phyloP scores from a whole-genome alignment of 2,329 filamentous ascomycete genomes.

The Penicillium sp. region DNA sequence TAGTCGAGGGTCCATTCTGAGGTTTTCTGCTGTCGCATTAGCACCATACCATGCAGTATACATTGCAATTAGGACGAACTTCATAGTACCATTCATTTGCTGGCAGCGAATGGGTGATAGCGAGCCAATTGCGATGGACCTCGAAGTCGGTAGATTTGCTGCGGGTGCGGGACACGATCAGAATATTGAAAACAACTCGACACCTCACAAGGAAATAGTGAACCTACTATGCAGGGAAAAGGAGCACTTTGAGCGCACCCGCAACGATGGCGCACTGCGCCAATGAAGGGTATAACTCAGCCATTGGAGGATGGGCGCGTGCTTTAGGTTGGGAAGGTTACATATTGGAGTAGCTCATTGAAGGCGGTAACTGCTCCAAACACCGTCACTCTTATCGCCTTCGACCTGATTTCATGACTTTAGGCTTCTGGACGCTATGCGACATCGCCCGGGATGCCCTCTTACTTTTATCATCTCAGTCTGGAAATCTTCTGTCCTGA shows the following conservation, averaged over 20 bases:
- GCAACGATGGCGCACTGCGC: slow-evolving; percentile 83
- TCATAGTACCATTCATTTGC: slow-evolving; percentile 93
- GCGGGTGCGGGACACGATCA: slow-evolving; percentile 44
- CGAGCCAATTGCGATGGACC: slow-evolving; percentile 93
- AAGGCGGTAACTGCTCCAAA: not conserved
- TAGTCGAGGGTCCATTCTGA: slow-evolving; percentile 99
- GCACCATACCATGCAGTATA: not conserved
- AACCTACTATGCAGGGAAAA: not conserved
- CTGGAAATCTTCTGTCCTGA: slow-evolving; percentile 54
- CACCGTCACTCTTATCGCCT: not conserved
- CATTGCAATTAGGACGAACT: slow-evolving; percentile 39
- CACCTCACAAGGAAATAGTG: not conserved
- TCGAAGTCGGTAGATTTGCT: slow-evolving; percentile 99
- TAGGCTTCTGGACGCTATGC: slow-evolving; percentile 13
- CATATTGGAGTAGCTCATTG: not conserved
- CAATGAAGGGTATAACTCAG: slow-evolving; percentile 48
- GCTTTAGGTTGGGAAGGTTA: slow-evolving; percentile 10
- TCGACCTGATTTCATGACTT: not conserved
- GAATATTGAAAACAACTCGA: slow-evolving; percentile 1
- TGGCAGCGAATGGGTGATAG: slow-evolving; percentile 87
- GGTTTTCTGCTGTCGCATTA: slow-evolving; percentile 62
- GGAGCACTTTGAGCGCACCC: slow-evolving; percentile 71
- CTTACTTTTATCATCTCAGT: slow-evolving; percentile 64
- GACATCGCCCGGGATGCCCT: slow-evolving; percentile 52
- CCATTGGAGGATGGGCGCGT: slow-evolving; percentile 56